Evolutionary conservation across 1,284 basidiomycete species (phyloP).

Genomic region (Rhizoctonia solani): DNA sequence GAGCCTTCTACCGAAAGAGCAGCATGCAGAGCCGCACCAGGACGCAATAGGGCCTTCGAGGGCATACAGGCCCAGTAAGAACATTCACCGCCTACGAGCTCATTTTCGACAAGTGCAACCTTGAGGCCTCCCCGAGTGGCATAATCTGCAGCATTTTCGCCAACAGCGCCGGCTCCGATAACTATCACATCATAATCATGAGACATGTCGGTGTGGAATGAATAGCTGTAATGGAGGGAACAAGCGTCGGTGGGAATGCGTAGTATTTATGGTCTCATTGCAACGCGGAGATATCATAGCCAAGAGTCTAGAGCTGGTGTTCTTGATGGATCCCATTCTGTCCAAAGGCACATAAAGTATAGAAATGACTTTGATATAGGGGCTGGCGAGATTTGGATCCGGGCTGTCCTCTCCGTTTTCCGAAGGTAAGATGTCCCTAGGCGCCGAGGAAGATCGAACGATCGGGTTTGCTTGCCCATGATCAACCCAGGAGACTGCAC

Average conservation of each 20-base stretch:
- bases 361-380: too few species aligned
- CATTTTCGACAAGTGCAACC: constrained; percentile 28
- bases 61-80: constrained; percentile 35
- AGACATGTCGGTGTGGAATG: constrained; percentile 16
- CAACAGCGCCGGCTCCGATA: constrained; percentile 33
- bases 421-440: too few species aligned
- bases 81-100: constrained; percentile 35
- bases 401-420: too few species aligned
- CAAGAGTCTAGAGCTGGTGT: too few species aligned
- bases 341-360: too few species aligned
- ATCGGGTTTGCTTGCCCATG: too few species aligned
- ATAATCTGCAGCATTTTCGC: constrained; percentile 33
- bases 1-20: constrained; percentile 25
- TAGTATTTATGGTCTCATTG: too few species aligned
- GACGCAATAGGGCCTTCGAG: constrained; percentile 34
- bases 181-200: constrained; percentile 33
- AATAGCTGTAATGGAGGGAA: background rate
- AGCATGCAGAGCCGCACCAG: constrained; percentile 24
- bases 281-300: too few species aligned
- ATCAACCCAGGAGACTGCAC: too few species aligned
- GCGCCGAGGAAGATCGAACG: too few species aligned
- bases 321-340: too few species aligned
- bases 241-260: background rate
- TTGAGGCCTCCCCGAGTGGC: constrained; percentile 25
- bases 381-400: too few species aligned